These are phyloP conservation scores for Erodium chrysanthum DNA, from an alignment of 441 rosid genomes.

Conservation along the genomic window DNA sequence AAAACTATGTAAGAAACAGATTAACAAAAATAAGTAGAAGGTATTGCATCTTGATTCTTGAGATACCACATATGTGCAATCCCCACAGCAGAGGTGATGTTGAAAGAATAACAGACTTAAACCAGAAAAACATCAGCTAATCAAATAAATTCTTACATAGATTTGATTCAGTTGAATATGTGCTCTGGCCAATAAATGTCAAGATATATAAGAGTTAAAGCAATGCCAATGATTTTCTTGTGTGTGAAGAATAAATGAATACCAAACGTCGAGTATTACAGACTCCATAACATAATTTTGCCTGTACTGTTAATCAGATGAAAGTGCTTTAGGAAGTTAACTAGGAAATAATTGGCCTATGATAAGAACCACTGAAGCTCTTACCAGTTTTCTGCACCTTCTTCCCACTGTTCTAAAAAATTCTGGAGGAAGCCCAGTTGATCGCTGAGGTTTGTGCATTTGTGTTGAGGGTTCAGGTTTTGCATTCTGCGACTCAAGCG, in stretches of 20 bases:
- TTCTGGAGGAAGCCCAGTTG: constrained; percentile 50
- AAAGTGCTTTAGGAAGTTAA: neutral
- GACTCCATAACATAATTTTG: neutral
- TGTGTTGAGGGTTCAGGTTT: constrained; percentile 25
- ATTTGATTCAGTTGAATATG: neutral
- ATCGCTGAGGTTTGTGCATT: constrained; percentile 24
- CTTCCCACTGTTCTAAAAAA: constrained; percentile 40
- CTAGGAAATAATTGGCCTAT: neutral
- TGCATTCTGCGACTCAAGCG: constrained; percentile 19
- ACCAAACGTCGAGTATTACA: neutral
- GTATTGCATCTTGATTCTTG: neutral
- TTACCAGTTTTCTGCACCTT: constrained; percentile 38
- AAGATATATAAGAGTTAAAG: neutral
- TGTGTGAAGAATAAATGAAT: neutral
- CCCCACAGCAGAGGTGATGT: neutral
- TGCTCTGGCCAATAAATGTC: neutral
- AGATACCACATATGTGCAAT: neutral
- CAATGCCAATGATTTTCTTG: neutral
- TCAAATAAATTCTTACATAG: neutral
- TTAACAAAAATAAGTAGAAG: neutral
- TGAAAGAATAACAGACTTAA: neutral
- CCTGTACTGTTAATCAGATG: neutral
- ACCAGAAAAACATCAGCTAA: neutral
- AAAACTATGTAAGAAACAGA: neutral
- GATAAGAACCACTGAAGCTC: constrained; percentile 6